Evolutionary conservation across 1,284 basidiomycete species (phyloP).

Genomic region (Papiliotrema terrestris): DNA sequence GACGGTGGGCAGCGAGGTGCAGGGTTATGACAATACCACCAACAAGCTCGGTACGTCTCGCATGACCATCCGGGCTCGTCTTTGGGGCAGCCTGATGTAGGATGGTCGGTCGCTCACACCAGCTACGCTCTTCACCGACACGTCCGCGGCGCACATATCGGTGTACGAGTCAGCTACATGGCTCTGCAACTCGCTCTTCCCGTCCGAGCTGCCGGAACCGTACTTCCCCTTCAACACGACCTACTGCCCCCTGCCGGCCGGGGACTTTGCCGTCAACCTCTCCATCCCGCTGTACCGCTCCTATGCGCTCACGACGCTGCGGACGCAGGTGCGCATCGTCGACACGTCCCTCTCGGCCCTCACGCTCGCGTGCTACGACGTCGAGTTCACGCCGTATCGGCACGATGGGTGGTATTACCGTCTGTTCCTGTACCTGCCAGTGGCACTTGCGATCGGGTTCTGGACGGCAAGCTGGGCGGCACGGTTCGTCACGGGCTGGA

Average conservation of each 20-base stretch:
- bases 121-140: constrained; percentile 82
- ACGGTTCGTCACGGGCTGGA: constrained; percentile 76
- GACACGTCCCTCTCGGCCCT: constrained; percentile 66
- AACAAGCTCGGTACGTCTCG: constrained; percentile 62
- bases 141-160: constrained; percentile 71
- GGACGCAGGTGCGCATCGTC: constrained; percentile 78
- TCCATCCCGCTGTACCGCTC: constrained; percentile 65
- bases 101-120: too few species aligned
- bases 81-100: too few species aligned
- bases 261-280: constrained; percentile 76
- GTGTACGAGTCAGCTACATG: constrained; percentile 66
- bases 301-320: constrained; percentile 76
- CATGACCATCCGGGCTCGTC: too few species aligned
- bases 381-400: constrained; percentile 72
- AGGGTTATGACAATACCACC: constrained; percentile 59
- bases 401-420: constrained; percentile 63
- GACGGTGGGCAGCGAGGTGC: constrained; percentile 52
- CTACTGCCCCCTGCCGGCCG: constrained; percentile 71
- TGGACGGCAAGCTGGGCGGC: constrained; percentile 76
- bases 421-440: constrained; percentile 77
- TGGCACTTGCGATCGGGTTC: constrained; percentile 72
- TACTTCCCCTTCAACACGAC: constrained; percentile 51
- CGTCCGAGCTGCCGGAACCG: constrained; percentile 59
- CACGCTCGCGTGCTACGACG: constrained; percentile 77
- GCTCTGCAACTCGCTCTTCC: constrained; percentile 69